phyloP scores from a whole-genome alignment of 1,284 basidiomycete genomes.

The Ceratobasidium sp. region DNA sequence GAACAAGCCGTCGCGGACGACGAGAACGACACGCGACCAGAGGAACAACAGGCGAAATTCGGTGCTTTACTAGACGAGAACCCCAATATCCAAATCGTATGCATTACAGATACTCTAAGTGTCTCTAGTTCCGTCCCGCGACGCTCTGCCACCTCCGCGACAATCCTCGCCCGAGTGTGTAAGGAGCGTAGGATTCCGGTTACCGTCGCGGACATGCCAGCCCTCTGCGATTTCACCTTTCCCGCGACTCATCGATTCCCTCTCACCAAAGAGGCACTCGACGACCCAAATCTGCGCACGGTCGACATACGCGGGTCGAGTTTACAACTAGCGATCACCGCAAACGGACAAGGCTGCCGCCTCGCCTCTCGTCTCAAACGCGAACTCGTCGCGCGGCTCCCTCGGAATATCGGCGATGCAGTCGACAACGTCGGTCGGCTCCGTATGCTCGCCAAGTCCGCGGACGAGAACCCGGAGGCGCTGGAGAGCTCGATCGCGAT shows the following conservation, averaged over 20 bases:
- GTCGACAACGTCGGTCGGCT: conserved; percentile 81
- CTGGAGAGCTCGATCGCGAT: conserved; percentile 50
- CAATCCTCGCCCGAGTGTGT: conserved; percentile 66
- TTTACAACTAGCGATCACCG: conserved; percentile 88
- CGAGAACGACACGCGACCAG: conserved; percentile 55
- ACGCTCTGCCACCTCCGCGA: conserved; percentile 64
- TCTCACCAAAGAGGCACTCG: conserved; percentile 43
- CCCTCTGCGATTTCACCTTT: conserved; percentile 91
- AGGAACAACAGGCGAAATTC: conserved; percentile 50
- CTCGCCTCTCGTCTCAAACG: conserved; percentile 83
- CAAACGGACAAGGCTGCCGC: conserved; percentile 92
- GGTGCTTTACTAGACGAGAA: conserved; percentile 49
- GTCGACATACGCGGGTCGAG: conserved; percentile 57
- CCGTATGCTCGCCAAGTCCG: conserved; percentile 68
- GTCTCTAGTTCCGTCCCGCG: conserved; percentile 52
- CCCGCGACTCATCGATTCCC: conserved; percentile 87
- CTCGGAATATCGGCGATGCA: conserved; percentile 79
- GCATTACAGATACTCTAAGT: conserved; percentile 78
- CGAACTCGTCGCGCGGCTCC: conserved; percentile 82
- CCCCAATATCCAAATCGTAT: conserved; percentile 66
- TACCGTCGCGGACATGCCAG: conserved; percentile 88
- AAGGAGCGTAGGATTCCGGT: conserved; percentile 73
- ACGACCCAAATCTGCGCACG: conserved; percentile 44
- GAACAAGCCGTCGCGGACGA: conserved; percentile 58
- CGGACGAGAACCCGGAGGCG: conserved; percentile 51